phyloP scores from a whole-genome alignment of 2,329 filamentous ascomycete species.

The Aspergillus sp. region DNA sequence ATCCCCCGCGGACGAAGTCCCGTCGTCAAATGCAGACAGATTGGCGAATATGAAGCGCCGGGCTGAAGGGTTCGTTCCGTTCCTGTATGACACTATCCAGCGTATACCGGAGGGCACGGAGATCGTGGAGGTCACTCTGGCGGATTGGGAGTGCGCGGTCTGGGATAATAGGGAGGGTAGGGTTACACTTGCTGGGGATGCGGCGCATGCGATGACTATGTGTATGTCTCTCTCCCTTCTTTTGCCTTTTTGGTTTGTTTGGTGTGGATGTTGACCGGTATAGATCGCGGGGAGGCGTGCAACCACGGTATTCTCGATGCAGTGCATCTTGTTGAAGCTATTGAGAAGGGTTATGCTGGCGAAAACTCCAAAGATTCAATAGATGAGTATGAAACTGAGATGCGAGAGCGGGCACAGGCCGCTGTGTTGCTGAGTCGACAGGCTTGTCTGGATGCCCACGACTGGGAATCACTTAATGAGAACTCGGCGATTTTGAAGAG shows the following conservation, averaged over 20 bases:
- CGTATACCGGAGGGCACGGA: constrained; percentile 27
- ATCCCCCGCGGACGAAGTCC: constrained; percentile 34
- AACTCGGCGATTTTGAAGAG: constrained; percentile 30
- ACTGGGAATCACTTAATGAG: constrained; percentile 27
- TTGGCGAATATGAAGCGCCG: constrained; percentile 43
- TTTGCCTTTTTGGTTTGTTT: background rate
- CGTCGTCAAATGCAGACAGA: constrained; percentile 30
- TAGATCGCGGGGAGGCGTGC: constrained; percentile 33
- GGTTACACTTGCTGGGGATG: constrained; percentile 32
- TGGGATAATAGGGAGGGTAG: constrained; percentile 32
- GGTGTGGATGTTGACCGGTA: background rate
- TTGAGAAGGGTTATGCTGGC: constrained; percentile 14
- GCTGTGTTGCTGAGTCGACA: constrained; percentile 36
- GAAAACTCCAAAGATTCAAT: constrained; percentile 17
- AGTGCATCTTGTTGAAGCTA: constrained; percentile 19
- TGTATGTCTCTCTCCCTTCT: constrained; percentile 21
- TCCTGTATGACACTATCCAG: constrained; percentile 23
- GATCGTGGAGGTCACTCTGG: constrained; percentile 29
- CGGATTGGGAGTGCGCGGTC: constrained; percentile 27
- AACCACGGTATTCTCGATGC: constrained; percentile 35
- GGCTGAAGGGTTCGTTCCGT: constrained; percentile 22
- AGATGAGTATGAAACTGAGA: constrained; percentile 31
- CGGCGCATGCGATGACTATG: constrained; percentile 36
- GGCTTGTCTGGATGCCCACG: constrained; percentile 37
- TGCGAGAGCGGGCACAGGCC: constrained; percentile 28